Conservation (phyloP, 805 yeast species). For the Candida arabinofermentans region DNA sequence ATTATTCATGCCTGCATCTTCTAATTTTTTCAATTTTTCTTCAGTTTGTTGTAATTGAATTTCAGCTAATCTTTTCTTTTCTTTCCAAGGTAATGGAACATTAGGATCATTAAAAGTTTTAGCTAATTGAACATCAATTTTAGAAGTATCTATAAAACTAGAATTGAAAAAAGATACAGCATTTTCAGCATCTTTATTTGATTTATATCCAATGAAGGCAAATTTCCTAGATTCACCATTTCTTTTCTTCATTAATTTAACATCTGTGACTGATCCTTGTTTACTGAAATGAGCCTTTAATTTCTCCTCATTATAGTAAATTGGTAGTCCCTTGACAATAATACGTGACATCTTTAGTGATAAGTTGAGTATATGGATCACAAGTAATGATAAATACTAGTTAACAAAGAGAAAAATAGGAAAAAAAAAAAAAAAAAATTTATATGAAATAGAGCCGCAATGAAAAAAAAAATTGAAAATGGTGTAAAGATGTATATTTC, state of each 20-base stretch:
- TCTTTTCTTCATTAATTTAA: slow-evolving; percentile 73
- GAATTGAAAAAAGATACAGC: slow-evolving; percentile 75
- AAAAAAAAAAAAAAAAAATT: slow-evolving; percentile 1
- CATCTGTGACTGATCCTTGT: slow-evolving; percentile 74
- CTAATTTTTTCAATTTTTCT: slow-evolving; percentile 44
- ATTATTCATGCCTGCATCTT: slow-evolving; percentile 43
- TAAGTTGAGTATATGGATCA: background rate
- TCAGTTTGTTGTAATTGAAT: slow-evolving; percentile 47
- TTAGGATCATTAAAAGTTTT: slow-evolving; percentile 80
- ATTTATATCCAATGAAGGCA: slow-evolving; percentile 86
- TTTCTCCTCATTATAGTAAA: slow-evolving; percentile 69
- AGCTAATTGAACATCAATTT: slow-evolving; percentile 75
- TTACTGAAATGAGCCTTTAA: slow-evolving; percentile 58
- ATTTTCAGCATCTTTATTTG: slow-evolving; percentile 66
- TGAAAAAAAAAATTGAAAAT: no score
- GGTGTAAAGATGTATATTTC: no score
- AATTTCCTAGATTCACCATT: slow-evolving; percentile 88
- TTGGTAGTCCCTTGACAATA: slow-evolving; percentile 87
- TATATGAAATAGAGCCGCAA: no score
- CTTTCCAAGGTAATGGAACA: slow-evolving; percentile 65
- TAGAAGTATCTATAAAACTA: slow-evolving; percentile 79
- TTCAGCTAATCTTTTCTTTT: slow-evolving; percentile 46
- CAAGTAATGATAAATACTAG: background rate
- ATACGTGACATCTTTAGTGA: slow-evolving; percentile 64
- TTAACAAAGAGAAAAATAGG: background rate